Conservation (phyloP, 371 early-diverging fungal species). For the Rhizopus arrhizus region DNA sequence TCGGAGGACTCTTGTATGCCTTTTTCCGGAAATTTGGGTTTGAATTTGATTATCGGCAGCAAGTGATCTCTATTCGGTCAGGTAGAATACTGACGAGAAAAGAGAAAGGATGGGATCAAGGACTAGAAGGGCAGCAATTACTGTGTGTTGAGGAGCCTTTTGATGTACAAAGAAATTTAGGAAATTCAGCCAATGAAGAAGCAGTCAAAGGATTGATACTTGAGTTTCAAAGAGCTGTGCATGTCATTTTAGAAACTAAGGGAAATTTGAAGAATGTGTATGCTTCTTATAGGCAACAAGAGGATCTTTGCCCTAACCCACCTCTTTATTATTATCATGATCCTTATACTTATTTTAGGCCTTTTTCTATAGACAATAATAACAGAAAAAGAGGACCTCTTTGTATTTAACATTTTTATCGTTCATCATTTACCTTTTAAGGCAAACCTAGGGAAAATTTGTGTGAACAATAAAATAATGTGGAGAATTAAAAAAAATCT, state of each 20-base stretch:
- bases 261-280: background rate
- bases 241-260: slow-evolving; percentile 29
- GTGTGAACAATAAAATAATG: background rate
- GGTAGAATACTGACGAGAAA: slow-evolving; percentile 75
- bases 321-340: background rate
- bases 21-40: slow-evolving; percentile 82
- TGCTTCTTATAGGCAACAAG: background rate
- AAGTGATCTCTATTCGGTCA: slow-evolving; percentile 82
- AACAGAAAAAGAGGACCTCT: background rate
- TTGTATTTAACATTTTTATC: background rate
- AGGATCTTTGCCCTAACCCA: background rate
- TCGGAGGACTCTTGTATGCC: slow-evolving; percentile 82
- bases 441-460: background rate
- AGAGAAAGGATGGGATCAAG: slow-evolving; percentile 80
- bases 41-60: slow-evolving; percentile 79
- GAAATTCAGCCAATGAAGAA: slow-evolving; percentile 82
- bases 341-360: background rate
- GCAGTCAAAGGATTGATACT: slow-evolving; percentile 73
- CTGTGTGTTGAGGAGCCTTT: slow-evolving; percentile 92
- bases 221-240: slow-evolving; percentile 78
- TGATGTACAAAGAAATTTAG: slow-evolving; percentile 80
- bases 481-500: background rate
- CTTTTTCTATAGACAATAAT: background rate
- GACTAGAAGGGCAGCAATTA: slow-evolving; percentile 42
- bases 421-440: background rate